Percentiles rank a stretch among this genome's conserved stretches.
Conservation (phyloP, 805 yeast species). For the Starmerella potacharoeniae region DNA sequence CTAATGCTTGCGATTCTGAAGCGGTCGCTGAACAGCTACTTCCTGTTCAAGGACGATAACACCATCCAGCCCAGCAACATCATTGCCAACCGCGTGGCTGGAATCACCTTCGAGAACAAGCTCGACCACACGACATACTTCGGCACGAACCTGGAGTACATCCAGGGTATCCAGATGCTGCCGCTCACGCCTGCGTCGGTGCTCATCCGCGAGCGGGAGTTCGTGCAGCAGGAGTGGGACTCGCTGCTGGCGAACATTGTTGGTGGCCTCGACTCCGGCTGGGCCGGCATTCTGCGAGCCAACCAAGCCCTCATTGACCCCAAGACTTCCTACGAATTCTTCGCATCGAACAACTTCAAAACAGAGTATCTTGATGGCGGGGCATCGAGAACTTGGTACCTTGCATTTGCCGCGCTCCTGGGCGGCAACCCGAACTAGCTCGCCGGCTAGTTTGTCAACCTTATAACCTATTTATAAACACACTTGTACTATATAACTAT, state of each 20-base stretch:
- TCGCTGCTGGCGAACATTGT: slow-evolving; percentile 37
- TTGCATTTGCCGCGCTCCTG: slow-evolving; percentile 50
- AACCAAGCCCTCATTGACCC: slow-evolving; percentile 72
- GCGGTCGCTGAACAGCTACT: slow-evolving; percentile 45
- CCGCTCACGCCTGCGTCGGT: slow-evolving; percentile 58
- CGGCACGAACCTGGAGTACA: slow-evolving; percentile 52
- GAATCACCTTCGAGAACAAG: slow-evolving; percentile 70
- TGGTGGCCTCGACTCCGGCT: slow-evolving; percentile 37
- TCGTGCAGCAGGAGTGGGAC: slow-evolving; percentile 51
- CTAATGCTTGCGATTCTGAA: slow-evolving; percentile 49
- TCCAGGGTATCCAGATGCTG: slow-evolving; percentile 73
- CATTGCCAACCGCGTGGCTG: slow-evolving; percentile 54
- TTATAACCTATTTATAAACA: background rate
- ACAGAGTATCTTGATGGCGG: slow-evolving; percentile 63
- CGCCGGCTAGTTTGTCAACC: background rate
- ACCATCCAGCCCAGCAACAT: slow-evolving; percentile 42
- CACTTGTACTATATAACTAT: background rate
- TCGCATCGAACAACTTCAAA: slow-evolving; percentile 43
- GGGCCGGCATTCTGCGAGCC: slow-evolving; percentile 61
- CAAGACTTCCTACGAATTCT: slow-evolving; percentile 46
- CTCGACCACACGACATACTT: slow-evolving; percentile 65
- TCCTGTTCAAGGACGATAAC: slow-evolving; percentile 41
- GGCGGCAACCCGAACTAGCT: slow-evolving; percentile 14
- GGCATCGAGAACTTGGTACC: slow-evolving; percentile 77
- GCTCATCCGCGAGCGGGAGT: slow-evolving; percentile 40